Conservation (phyloP, 306 rosid species). For the Dryas alaskensis region DNA sequence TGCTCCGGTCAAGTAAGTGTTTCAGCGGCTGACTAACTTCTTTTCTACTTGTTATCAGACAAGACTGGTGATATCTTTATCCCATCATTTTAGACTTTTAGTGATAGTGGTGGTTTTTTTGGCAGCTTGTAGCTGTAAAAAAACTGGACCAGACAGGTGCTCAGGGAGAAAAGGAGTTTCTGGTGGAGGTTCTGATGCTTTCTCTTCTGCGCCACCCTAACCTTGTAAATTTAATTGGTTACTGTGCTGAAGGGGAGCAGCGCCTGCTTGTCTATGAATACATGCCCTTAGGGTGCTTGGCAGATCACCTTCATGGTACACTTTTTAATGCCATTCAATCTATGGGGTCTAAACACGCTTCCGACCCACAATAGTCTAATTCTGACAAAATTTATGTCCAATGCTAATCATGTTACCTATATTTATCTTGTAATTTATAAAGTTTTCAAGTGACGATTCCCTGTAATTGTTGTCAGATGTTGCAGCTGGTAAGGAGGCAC, state of each 20-base stretch:
- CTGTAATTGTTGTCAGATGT: slow-evolving; percentile 30
- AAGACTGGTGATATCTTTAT: background rate
- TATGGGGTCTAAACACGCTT: background rate
- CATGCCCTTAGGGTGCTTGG: slow-evolving; percentile 64
- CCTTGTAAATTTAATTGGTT: slow-evolving; percentile 68
- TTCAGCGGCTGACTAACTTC: background rate
- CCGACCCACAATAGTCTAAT: too few relatives aligned
- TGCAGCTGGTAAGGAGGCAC: slow-evolving; percentile 34
- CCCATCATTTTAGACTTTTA: background rate
- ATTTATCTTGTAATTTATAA: background rate
- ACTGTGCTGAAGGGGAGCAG: slow-evolving; percentile 65
- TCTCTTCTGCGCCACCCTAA: slow-evolving; percentile 58
- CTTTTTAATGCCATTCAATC: background rate
- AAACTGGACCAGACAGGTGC: slow-evolving; percentile 51
- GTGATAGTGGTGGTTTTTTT: background rate
- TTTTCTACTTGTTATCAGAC: background rate
- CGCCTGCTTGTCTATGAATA: slow-evolving; percentile 74
- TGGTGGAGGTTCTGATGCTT: slow-evolving; percentile 68
- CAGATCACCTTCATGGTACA: slow-evolving; percentile 62
- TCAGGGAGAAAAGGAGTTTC: slow-evolving; percentile 69
- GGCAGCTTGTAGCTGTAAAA: slow-evolving; percentile 64
- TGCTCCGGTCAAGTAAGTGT: slow-evolving; percentile 40
- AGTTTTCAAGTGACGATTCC: slow-evolving; percentile 7
- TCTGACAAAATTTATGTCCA: background rate
- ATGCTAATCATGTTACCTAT: background rate